These are phyloP conservation scores for Tetrahymena elliotti DNA, from an alignment of 73 alveolate genomes.

Conservation along the genomic window DNA sequence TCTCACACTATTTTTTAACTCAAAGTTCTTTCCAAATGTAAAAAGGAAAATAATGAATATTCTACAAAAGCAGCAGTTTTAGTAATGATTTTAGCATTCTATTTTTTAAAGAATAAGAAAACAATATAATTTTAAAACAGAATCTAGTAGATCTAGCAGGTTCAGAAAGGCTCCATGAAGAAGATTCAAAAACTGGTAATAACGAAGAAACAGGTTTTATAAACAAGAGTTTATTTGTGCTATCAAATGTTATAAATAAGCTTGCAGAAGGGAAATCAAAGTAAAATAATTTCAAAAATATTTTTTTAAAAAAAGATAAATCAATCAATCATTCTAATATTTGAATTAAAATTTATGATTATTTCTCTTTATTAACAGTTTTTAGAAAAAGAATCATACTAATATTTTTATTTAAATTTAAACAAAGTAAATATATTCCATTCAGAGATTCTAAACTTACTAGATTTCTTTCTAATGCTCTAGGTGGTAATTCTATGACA, in stretches of 20 bases:
- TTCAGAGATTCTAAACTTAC: slow-evolving; percentile 83
- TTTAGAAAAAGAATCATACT: not conserved
- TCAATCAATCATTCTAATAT: too few relatives aligned
- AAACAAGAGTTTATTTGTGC: slow-evolving; percentile 79
- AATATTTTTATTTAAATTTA: not conserved
- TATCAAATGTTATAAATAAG: slow-evolving; percentile 81
- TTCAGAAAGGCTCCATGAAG: slow-evolving; percentile 76
- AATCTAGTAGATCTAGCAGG: slow-evolving; percentile 96
- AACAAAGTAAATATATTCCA: slow-evolving; percentile 63
- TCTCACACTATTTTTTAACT: slow-evolving; percentile 86
- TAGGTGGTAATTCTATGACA: slow-evolving; percentile 90
- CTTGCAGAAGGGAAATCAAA: slow-evolving; percentile 52
- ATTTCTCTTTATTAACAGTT: too few relatives aligned
- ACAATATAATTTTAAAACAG: slow-evolving; percentile 26
- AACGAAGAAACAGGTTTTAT: slow-evolving; percentile 84
- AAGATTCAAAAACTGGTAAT: slow-evolving; percentile 63
- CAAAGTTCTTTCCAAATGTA: slow-evolving; percentile 43
- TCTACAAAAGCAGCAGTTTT: slow-evolving; percentile 13
- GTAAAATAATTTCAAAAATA: not conserved
- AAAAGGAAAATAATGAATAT: not conserved
- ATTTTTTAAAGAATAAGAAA: not conserved
- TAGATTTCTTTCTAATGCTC: slow-evolving; percentile 75
- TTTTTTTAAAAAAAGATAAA: too few relatives aligned
- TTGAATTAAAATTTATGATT: too few relatives aligned
- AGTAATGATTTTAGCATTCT: not conserved